These are phyloP conservation scores for Pichia inconspicua DNA, from an alignment of 1,139 yeast species.

Conservation along the genomic window DNA sequence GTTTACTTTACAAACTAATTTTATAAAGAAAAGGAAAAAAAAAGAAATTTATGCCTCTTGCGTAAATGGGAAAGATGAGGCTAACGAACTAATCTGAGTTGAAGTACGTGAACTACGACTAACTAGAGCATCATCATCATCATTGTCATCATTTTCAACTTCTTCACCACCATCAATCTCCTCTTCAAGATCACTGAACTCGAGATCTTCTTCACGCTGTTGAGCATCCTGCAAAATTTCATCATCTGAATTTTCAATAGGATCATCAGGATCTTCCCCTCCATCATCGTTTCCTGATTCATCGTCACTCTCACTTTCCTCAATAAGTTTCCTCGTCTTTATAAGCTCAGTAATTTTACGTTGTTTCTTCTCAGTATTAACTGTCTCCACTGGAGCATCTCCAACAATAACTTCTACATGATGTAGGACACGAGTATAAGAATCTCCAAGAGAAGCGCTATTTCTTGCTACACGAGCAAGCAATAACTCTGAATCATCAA, in stretches of 20 bases:
- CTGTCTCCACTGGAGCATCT: background rate
- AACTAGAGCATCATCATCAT: background rate
- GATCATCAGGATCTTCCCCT: conserved; percentile 14
- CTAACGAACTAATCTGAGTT: conserved; percentile 12
- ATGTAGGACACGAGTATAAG: conserved; percentile 18
- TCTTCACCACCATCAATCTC: background rate
- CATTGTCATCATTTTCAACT: too few species aligned
- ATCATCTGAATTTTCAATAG: conserved; percentile 11
- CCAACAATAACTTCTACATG: conserved; percentile 6
- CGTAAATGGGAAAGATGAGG: conserved; percentile 13
- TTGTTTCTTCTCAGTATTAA: background rate
- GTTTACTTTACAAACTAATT: background rate
- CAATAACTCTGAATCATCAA: conserved; percentile 19
- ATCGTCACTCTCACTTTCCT: background rate
- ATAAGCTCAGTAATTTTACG: conserved; percentile 1
- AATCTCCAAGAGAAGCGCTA: conserved; percentile 37
- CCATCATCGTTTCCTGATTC: background rate
- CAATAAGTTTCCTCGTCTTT: conserved; percentile 3
- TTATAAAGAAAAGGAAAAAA: background rate
- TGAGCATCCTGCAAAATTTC: background rate
- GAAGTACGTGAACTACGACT: conserved; percentile 1
- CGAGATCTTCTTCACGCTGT: conserved; percentile 9
- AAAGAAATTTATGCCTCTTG: conserved; percentile 1
- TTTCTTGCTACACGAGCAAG: conserved; percentile 42
- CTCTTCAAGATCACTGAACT: conserved; percentile 12